Evolutionary conservation across 495 filamentous ascomycete genomes (phyloP).

Genomic region (Aspergillus baeticus): DNA sequence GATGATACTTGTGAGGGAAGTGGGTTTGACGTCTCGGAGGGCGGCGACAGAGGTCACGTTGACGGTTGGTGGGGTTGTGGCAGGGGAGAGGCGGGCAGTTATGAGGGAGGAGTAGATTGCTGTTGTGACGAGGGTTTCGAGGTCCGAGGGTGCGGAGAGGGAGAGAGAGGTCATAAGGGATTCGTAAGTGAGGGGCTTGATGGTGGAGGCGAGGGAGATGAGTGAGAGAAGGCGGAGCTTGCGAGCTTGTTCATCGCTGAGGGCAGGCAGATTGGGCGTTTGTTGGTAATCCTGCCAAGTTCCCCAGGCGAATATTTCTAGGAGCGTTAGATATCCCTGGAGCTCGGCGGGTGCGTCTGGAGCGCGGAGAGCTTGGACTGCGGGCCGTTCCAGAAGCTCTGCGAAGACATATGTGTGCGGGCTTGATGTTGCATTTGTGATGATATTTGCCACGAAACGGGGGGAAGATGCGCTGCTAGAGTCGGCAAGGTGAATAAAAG

Average conservation of each 20-base stretch:
- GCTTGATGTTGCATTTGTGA: conserved; percentile 82
- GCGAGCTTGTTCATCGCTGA: conserved; percentile 68
- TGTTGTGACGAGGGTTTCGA: conserved; percentile 88
- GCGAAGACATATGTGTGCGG: conserved; percentile 92
- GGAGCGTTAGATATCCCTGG: conserved; percentile 62
- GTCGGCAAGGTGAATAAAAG: conserved; percentile 84
- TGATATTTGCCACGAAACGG: conserved; percentile 79
- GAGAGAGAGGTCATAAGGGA: conserved; percentile 64
- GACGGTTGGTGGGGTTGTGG: conserved; percentile 59
- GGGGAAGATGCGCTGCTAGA: conserved; percentile 71
- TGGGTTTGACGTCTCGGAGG: conserved; percentile 78
- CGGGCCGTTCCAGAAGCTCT: conserved; percentile 80
- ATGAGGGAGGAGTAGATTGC: conserved; percentile 86
- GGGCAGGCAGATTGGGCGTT: conserved; percentile 61
- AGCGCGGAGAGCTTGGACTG: conserved; percentile 70
- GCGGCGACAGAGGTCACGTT: conserved; percentile 76
- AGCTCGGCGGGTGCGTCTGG: conserved; percentile 48
- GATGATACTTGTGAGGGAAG: conserved; percentile 64
- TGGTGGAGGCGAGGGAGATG: conserved; percentile 65
- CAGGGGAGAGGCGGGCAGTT: conserved; percentile 76
- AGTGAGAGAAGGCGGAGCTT: conserved; percentile 93
- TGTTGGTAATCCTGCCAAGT: conserved; percentile 76
- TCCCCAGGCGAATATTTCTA: conserved; percentile 92
- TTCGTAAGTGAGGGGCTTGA: conserved; percentile 68
- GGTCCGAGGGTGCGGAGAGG: conserved; percentile 63